phyloP scores from a whole-genome alignment of 495 filamentous ascomycete genomes.

The Copromyces sp. region DNA sequence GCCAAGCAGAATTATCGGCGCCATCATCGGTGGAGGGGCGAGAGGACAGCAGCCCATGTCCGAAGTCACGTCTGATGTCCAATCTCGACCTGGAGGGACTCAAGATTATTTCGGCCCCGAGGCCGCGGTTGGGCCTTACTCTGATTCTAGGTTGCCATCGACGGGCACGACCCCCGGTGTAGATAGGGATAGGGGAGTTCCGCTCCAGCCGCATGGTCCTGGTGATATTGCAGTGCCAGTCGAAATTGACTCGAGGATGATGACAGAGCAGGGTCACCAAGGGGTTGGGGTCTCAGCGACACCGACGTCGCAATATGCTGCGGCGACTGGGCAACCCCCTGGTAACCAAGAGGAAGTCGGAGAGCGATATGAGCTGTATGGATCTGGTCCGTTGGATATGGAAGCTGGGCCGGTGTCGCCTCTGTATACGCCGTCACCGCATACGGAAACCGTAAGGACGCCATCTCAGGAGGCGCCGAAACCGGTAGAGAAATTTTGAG shows the following conservation, averaged over 20 bases:
- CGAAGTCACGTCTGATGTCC: slow-evolving; percentile 18
- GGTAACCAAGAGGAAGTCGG: not conserved
- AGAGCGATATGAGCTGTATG: slow-evolving; percentile 20
- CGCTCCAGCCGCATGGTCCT: slow-evolving; percentile 19
- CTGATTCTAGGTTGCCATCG: slow-evolving; percentile 13
- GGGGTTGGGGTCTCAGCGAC: slow-evolving; percentile 16
- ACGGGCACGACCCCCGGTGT: slow-evolving; percentile 9
- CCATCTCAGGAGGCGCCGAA: not conserved
- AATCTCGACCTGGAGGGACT: slow-evolving; percentile 13
- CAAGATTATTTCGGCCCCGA: slow-evolving; percentile 27
- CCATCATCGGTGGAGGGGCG: slow-evolving; percentile 1
- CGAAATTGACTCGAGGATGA: slow-evolving; percentile 22
- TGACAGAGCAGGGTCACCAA: slow-evolving; percentile 10
- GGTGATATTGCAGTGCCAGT: slow-evolving; percentile 25
- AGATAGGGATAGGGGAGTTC: slow-evolving; percentile 11
- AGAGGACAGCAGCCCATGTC: slow-evolving; percentile 13
- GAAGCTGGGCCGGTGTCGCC: not conserved
- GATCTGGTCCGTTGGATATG: slow-evolving; percentile 5
- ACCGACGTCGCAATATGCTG: slow-evolving; percentile 21
- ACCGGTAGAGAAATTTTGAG: not conserved
- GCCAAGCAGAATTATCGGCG: slow-evolving; percentile 1
- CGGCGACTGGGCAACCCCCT: not conserved
- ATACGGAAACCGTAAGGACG: not conserved
- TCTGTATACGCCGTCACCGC: slow-evolving; percentile 1
- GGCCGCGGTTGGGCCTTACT: slow-evolving; percentile 25